These are phyloP conservation scores for Opeltia flavorubescens DNA, from an alignment of 495 filamentous ascomycete species.

Conservation along the genomic window DNA sequence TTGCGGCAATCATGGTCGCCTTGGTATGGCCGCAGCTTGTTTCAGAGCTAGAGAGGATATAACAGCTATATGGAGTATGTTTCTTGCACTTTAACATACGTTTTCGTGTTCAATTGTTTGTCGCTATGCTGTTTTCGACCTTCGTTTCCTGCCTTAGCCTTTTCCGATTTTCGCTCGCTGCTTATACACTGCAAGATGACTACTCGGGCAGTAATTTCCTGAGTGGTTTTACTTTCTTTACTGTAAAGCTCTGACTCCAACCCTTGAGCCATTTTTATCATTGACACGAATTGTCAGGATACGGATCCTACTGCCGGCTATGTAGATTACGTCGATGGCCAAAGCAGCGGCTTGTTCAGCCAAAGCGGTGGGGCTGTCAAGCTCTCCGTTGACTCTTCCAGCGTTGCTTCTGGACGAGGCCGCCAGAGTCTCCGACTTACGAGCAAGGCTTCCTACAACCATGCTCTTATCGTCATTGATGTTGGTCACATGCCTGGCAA, in stretches of 20 bases:
- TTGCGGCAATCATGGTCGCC: too few species aligned
- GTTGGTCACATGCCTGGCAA: slow-evolving; percentile 62
- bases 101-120: background rate
- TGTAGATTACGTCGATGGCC: slow-evolving; percentile 40
- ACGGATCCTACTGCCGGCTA: slow-evolving; percentile 16
- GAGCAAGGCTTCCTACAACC: slow-evolving; percentile 51
- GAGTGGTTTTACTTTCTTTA: slow-evolving; percentile 39
- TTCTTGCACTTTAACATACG: background rate
- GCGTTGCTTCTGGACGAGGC: slow-evolving; percentile 27
- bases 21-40: too few species aligned
- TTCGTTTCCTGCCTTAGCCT: background rate
- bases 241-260: slow-evolving; percentile 2
- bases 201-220: slow-evolving; percentile 34
- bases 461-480: slow-evolving; percentile 61
- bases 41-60: too few species aligned
- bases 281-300: background rate
- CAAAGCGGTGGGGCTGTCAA: slow-evolving; percentile 34
- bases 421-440: slow-evolving; percentile 54
- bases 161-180: background rate
- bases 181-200: slow-evolving; percentile 33
- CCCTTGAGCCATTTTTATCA: background rate
- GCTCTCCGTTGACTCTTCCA: slow-evolving; percentile 34
- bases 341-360: slow-evolving; percentile 39
- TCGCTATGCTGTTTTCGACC: background rate
- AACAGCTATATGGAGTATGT: too few species aligned